phyloP scores from a whole-genome alignment of 371 early-diverging fungal species.

The Paraphysoderma sedebokerense region DNA sequence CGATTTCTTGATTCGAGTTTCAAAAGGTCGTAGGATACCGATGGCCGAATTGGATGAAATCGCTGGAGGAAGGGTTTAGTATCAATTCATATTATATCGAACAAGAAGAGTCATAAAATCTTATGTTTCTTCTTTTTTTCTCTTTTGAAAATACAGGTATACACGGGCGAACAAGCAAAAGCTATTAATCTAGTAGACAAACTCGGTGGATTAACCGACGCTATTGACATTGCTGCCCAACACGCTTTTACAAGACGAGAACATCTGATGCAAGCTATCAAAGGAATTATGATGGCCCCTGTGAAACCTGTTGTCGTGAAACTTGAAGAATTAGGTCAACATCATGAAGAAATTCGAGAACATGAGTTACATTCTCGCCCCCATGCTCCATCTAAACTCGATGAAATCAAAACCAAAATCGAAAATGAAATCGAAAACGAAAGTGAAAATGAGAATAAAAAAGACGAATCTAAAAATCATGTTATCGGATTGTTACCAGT shows the following conservation, averaged over 20 bases:
- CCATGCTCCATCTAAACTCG: not conserved
- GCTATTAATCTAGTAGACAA: slow-evolving; percentile 30
- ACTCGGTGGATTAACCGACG: slow-evolving; percentile 20
- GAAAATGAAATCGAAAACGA: not conserved
- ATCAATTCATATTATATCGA: too few relatives aligned
- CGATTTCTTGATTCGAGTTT: slow-evolving; percentile 27
- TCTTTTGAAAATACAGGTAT: too few relatives aligned
- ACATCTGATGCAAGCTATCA: too few relatives aligned
- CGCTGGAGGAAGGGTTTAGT: slow-evolving; percentile 37
- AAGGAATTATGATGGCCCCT: too few relatives aligned
- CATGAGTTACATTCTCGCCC: too few relatives aligned
- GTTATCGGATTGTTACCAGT: slow-evolving; percentile 7
- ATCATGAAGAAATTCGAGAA: too few relatives aligned
- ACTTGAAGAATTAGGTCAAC: too few relatives aligned
- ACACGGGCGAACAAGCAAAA: slow-evolving; percentile 28
- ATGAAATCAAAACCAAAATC: not conserved
- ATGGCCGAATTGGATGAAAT: slow-evolving; percentile 24
- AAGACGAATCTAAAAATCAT: slow-evolving; percentile 8
- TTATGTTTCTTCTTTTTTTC: too few relatives aligned
- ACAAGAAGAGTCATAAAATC: too few relatives aligned
- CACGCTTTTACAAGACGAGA: too few relatives aligned
- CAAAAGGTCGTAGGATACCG: slow-evolving; percentile 22
- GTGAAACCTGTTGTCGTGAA: too few relatives aligned
- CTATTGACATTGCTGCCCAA: slow-evolving; percentile 19
- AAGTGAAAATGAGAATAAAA: not conserved